Conservation (phyloP, 2,329 filamentous ascomycete genomes). For the Cladosporium sp. region DNA sequence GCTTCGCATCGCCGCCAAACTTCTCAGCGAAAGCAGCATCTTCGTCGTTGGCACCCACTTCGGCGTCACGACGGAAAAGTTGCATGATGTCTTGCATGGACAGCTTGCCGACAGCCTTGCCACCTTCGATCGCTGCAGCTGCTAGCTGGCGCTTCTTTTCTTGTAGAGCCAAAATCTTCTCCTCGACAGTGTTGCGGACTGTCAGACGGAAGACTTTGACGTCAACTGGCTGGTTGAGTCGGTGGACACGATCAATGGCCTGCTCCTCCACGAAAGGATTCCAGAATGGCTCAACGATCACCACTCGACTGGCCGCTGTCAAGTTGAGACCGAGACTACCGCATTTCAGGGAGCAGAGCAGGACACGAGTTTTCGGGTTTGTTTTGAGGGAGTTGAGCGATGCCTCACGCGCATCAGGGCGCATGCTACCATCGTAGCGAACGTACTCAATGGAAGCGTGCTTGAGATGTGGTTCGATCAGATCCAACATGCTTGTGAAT, state of each 20-base stretch:
- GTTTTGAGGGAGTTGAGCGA: slow-evolving; percentile 76
- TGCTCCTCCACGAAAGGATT: slow-evolving; percentile 98
- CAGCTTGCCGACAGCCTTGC: slow-evolving; percentile 77
- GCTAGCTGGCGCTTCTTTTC: slow-evolving; percentile 90
- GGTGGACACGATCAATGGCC: slow-evolving; percentile 96
- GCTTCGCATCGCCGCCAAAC: slow-evolving; percentile 37
- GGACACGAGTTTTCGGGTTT: slow-evolving; percentile 72
- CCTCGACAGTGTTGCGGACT: slow-evolving; percentile 83
- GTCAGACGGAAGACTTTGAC: slow-evolving; percentile 95
- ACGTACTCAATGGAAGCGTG: slow-evolving; percentile 75
- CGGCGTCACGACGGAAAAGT: slow-evolving; percentile 75
- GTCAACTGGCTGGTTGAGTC: slow-evolving; percentile 94
- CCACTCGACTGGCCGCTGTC: slow-evolving; percentile 87
- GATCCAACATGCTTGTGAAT: slow-evolving; percentile 97
- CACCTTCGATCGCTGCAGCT: slow-evolving; percentile 85
- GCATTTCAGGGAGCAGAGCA: slow-evolving; percentile 92
- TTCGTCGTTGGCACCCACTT: slow-evolving; percentile 40
- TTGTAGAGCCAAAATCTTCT: slow-evolving; percentile 90
- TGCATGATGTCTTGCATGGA: slow-evolving; percentile 91
- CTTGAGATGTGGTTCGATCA: slow-evolving; percentile 87
- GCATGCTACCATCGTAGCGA: slow-evolving; percentile 94
- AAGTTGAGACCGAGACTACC: slow-evolving; percentile 91
- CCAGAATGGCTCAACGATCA: slow-evolving; percentile 98
- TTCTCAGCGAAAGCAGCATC: slow-evolving; percentile 45
- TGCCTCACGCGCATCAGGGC: slow-evolving; percentile 87